Percentiles rank a stretch among this genome's conserved stretches.
Conservation (phyloP, 768 basidiomycete genomes). For the Russula lepida region DNA sequence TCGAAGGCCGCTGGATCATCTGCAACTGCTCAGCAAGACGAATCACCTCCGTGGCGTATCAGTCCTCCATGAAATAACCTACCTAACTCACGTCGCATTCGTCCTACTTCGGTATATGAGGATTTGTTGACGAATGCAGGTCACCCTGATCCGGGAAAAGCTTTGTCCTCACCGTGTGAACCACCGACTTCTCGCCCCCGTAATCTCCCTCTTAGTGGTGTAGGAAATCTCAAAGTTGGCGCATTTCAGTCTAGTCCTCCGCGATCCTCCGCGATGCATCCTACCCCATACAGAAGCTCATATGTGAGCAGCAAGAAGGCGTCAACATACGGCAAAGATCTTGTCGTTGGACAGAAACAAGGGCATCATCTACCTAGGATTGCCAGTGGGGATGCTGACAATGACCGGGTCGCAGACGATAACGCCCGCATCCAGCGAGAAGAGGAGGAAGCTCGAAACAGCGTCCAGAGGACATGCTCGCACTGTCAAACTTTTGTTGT, state of each 20-base stretch:
- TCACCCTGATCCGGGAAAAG: constrained; percentile 8
- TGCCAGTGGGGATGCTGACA: constrained; percentile 81
- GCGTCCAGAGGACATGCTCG: no score
- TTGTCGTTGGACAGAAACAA: constrained; percentile 50
- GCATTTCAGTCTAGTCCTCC: constrained; percentile 11
- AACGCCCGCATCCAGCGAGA: constrained; percentile 8
- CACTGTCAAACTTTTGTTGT: no score
- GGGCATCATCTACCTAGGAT: constrained; percentile 87
- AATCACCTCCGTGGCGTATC: constrained; percentile 2
- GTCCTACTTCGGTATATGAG: constrained; percentile 17
- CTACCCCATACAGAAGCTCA: constrained; percentile 58
- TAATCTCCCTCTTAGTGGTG: neutral
- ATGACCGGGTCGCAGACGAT: constrained; percentile 36
- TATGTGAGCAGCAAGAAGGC: constrained; percentile 66
- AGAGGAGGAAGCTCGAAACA: constrained; percentile 25
- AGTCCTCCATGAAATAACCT: constrained; percentile 1
- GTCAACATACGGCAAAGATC: constrained; percentile 47
- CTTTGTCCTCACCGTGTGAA: neutral
- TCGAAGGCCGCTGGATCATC: neutral
- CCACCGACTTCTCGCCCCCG: constrained; percentile 4
- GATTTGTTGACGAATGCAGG: constrained; percentile 7
- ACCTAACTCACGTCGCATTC: constrained; percentile 5
- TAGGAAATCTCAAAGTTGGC: neutral
- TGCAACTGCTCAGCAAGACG: neutral
- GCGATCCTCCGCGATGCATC: constrained; percentile 47